Evolutionary conservation across 2,329 filamentous ascomycete species (phyloP).

Genomic region (Claviceps sp.): DNA sequence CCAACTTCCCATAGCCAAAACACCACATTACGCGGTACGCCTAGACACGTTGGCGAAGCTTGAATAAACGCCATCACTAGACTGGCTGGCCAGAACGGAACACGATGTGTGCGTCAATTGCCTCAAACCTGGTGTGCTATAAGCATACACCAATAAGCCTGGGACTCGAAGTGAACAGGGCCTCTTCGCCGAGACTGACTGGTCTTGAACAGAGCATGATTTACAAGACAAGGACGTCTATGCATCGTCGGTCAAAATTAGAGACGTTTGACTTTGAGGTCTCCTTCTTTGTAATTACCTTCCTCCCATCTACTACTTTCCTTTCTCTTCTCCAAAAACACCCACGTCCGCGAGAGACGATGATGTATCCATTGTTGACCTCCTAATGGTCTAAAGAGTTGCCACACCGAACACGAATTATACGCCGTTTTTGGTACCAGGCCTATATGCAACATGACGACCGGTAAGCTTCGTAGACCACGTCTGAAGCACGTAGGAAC

Average conservation of each 20-base stretch:
- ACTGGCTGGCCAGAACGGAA: too few species aligned
- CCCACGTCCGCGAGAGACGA: too few species aligned
- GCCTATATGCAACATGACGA: slow-evolving; percentile 12
- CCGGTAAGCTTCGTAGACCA: slow-evolving; percentile 13
- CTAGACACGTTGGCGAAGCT: slow-evolving; percentile 41
- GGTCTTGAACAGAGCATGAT: too few species aligned
- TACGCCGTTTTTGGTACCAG: slow-evolving; percentile 17
- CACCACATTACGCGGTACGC: slow-evolving; percentile 19
- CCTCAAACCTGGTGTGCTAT: too few species aligned
- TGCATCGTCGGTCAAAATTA: too few species aligned
- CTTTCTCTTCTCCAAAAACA: background rate
- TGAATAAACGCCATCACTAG: slow-evolving; percentile 58
- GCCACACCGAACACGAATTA: slow-evolving; percentile 26
- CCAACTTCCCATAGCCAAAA: slow-evolving; percentile 20
- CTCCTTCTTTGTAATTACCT: too few species aligned
- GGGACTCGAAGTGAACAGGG: too few species aligned
- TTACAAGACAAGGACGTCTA: too few species aligned
- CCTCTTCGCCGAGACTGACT: too few species aligned
- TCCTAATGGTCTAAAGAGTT: slow-evolving; percentile 31
- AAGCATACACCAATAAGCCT: too few species aligned
- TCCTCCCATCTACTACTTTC: background rate
- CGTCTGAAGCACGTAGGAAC: slow-evolving; percentile 6
- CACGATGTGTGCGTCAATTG: too few species aligned
- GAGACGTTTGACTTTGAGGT: too few species aligned
- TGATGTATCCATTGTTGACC: slow-evolving; percentile 43